A percentile compares a stretch with the other conserved stretches of the same genome.
These are phyloP conservation scores for Apophysomyces elegans DNA, from an alignment of 371 early-diverging fungal genomes.

Conservation along the genomic window DNA sequence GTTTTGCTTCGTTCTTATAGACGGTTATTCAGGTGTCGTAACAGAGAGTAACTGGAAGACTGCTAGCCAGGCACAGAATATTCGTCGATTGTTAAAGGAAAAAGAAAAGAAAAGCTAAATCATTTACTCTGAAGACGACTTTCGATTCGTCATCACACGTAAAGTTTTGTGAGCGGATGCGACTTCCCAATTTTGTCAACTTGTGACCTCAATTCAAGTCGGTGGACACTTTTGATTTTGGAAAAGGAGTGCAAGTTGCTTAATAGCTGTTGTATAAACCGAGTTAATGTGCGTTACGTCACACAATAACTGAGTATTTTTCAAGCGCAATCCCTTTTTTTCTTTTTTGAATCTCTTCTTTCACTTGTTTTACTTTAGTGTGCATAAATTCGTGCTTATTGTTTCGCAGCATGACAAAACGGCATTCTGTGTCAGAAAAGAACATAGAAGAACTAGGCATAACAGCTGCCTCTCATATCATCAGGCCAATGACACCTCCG, in stretches of 20 bases:
- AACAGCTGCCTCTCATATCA: neutral
- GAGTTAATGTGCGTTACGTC: neutral
- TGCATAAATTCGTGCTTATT: constrained; percentile 3
- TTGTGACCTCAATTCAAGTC: too few species aligned
- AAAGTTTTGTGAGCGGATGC: too few species aligned
- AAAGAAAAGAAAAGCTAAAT: too few species aligned
- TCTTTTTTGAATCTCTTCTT: neutral
- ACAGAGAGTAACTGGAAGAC: too few species aligned
- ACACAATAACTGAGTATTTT: neutral
- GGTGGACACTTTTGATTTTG: too few species aligned
- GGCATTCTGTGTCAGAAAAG: neutral
- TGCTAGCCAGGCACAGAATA: too few species aligned
- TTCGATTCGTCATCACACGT: too few species aligned
- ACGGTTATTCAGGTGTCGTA: too few species aligned
- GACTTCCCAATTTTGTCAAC: too few species aligned
- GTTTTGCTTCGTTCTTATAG: too few species aligned
- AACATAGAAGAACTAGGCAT: constrained; percentile 3
- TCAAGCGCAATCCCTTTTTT: neutral
- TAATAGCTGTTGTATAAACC: neutral
- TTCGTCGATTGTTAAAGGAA: too few species aligned
- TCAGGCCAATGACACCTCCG: constrained; percentile 5
- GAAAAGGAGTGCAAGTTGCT: neutral
- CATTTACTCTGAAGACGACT: too few species aligned
- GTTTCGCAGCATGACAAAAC: neutral
- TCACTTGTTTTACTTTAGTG: neutral